Evolutionary conservation across 441 rosid genomes (phyloP).

Genomic region (Hura crepitans): DNA sequence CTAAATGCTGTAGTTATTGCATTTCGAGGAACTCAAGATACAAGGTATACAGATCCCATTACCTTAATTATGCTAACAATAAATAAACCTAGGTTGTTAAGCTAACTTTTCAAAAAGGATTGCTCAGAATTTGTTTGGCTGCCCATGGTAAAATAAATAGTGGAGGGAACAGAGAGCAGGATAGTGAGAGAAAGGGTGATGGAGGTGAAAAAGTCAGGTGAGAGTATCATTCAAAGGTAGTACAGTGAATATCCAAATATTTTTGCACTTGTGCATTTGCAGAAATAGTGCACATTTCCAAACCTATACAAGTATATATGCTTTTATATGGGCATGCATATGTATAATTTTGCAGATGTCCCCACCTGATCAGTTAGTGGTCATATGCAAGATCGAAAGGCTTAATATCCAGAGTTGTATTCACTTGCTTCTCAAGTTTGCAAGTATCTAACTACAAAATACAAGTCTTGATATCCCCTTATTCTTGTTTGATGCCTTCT

Average conservation of each 20-base stretch:
- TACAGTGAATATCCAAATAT: not conserved
- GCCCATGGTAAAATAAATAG: not conserved
- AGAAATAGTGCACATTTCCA: not conserved
- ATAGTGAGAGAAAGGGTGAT: not conserved
- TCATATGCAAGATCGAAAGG: not conserved
- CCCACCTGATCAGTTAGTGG: not conserved
- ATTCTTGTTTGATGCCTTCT: not conserved
- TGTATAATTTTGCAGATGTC: not conserved
- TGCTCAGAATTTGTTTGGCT: not conserved
- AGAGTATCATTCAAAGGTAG: not conserved
- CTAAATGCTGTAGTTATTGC: conserved; percentile 81
- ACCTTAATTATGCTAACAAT: not conserved
- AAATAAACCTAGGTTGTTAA: not conserved
- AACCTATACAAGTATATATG: not conserved
- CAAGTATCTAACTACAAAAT: not conserved
- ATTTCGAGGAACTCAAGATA: conserved; percentile 91
- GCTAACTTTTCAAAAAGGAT: not conserved
- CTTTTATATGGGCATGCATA: not conserved
- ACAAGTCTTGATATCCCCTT: not conserved
- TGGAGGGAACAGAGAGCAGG: no score
- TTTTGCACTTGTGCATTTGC: not conserved
- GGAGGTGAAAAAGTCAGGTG: not conserved
- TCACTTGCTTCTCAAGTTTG: not conserved
- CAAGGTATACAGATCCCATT: conserved; percentile 41
- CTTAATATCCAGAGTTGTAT: not conserved